Base-by-base conservation (phyloP, 2,329 filamentous ascomycete species). In the Aspergillus novofumigatus region DNA sequence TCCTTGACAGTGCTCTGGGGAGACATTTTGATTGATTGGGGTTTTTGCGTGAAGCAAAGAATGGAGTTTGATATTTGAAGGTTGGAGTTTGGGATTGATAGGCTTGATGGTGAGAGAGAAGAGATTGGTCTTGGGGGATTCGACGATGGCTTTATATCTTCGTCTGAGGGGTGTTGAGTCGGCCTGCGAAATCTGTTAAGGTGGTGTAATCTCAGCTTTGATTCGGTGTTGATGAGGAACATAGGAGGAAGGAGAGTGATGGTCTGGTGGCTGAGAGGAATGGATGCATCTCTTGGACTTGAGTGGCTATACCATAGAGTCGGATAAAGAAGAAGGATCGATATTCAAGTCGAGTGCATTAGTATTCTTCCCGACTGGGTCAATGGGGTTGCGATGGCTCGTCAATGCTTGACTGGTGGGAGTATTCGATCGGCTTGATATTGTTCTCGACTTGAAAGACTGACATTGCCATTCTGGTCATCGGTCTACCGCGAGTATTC, bases 11-110 rank as follows among this genome's bases (percentile, higher is more conserved):
- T 55, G 53, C 64, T 55, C 49, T 52, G 48, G 53, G 66, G 65
- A 63, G 66, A 65, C 67, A 71, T 69, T 61, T 55, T 59, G 64
- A 65, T 55, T 54, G 59, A 51, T 58, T 47, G 21, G 56, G 51
- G 28, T 51, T 60, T 60, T 58, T 56, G 54, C 51, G 59, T 61
- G 44, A 54, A 59, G 61, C 52, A 52, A 61, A 61, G 54, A 62
- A 53, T 55, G 47, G 55, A 45, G 47, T 35, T 60, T 58, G 20
- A 48, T 29, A 48, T 55, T 60, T 48, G 58, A 41, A 55, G 49
- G 49, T 61, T 56, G 54, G 28, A 52, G 52, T 58, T 53, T 51
- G 21, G 29, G 49, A 35, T 51, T 29, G 9, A 38, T 17, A 9
- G 17, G 10, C 10, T 53, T 4, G 50, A 32, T 57, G 6, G 28